A percentile compares a stretch with the other conserved stretches of the same genome.
Evolutionary conservation across 768 basidiomycete genomes (phyloP).

Genomic region (Amanita pseudoporphyria): DNA sequence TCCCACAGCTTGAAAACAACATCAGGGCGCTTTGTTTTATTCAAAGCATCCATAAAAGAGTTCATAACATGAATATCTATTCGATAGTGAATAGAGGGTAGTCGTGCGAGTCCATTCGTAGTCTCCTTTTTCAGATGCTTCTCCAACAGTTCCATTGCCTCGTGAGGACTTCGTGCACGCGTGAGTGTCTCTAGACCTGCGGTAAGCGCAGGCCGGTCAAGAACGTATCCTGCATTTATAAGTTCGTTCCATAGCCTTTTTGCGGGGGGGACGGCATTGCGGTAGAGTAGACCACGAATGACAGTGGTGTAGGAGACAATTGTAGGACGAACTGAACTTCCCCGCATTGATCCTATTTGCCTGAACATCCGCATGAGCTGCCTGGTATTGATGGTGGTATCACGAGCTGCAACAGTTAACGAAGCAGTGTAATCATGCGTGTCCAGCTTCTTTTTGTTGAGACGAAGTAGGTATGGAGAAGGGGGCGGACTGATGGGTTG

Average conservation of each 20-base stretch:
- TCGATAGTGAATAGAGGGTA: slow-evolving; percentile 4
- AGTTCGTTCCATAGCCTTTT: slow-evolving; percentile 34
- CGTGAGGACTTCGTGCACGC: slow-evolving; percentile 28
- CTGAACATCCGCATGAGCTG: slow-evolving; percentile 28
- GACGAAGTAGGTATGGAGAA: slow-evolving; percentile 10
- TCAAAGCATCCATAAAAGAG: slow-evolving; percentile 38
- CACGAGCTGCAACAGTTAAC: slow-evolving; percentile 34
- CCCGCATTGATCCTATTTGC: slow-evolving; percentile 8
- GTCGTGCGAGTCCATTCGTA: neutral
- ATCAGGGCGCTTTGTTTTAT: slow-evolving; percentile 47
- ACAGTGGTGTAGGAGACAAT: slow-evolving; percentile 43
- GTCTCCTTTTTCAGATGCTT: slow-evolving; percentile 17
- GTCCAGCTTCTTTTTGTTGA: slow-evolving; percentile 23
- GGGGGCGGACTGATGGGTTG: neutral
- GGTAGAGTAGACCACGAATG: slow-evolving; percentile 41
- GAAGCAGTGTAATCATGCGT: slow-evolving; percentile 38
- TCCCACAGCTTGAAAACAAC: slow-evolving; percentile 61
- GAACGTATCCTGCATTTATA: slow-evolving; percentile 18
- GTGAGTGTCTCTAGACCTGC: slow-evolving; percentile 43
- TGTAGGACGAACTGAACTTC: slow-evolving; percentile 25
- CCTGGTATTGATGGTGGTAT: slow-evolving; percentile 21
- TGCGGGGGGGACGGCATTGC: slow-evolving; percentile 30
- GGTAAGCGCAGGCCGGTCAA: slow-evolving; percentile 41
- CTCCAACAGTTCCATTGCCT: slow-evolving; percentile 44
- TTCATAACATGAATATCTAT: slow-evolving; percentile 25